These are phyloP conservation scores for Litsea cubeba DNA, from an alignment of 164 flowering plant species.

Conservation along the genomic window DNA sequence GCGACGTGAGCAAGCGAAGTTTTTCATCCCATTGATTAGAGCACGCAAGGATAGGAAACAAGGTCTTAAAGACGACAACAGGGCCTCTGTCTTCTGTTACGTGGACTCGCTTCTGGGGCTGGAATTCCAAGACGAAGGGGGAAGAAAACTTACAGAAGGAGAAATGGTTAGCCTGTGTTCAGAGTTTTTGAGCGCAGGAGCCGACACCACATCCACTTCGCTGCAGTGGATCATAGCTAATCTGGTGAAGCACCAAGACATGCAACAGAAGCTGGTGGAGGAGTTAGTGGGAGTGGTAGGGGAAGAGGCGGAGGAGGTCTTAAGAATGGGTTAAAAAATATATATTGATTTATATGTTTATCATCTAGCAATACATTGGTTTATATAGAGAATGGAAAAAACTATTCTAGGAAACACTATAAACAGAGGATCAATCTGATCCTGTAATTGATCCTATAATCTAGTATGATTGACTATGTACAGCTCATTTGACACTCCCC, in stretches of 20 bases:
- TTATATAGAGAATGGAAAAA: too few relatives aligned
- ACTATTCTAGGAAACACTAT: too few relatives aligned
- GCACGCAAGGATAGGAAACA: background rate
- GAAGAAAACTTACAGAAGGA: slow-evolving; percentile 27
- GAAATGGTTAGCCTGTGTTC: slow-evolving; percentile 32
- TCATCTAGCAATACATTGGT: too few relatives aligned
- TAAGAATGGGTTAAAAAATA: too few relatives aligned
- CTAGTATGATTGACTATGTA: too few relatives aligned
- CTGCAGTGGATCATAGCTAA: slow-evolving; percentile 36
- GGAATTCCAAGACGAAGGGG: slow-evolving; percentile 37
- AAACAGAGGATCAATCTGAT: too few relatives aligned
- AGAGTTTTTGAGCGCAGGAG: slow-evolving; percentile 34
- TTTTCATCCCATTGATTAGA: slow-evolving; percentile 19
- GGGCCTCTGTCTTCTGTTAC: slow-evolving; percentile 14
- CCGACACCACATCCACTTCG: slow-evolving; percentile 28
- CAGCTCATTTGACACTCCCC: too few relatives aligned
- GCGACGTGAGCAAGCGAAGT: slow-evolving; percentile 14
- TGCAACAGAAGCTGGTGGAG: slow-evolving; percentile 2
- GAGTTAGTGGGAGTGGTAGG: slow-evolving; percentile 4
- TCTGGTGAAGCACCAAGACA: slow-evolving; percentile 17
- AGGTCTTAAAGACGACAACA: background rate
- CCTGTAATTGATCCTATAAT: too few relatives aligned
- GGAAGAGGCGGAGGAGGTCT: slow-evolving; percentile 5
- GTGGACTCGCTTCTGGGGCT: slow-evolving; percentile 25
- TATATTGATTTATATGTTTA: too few relatives aligned